phyloP scores from a whole-genome alignment of 805 yeast genomes.

The Diddensiella santjacobensis region DNA sequence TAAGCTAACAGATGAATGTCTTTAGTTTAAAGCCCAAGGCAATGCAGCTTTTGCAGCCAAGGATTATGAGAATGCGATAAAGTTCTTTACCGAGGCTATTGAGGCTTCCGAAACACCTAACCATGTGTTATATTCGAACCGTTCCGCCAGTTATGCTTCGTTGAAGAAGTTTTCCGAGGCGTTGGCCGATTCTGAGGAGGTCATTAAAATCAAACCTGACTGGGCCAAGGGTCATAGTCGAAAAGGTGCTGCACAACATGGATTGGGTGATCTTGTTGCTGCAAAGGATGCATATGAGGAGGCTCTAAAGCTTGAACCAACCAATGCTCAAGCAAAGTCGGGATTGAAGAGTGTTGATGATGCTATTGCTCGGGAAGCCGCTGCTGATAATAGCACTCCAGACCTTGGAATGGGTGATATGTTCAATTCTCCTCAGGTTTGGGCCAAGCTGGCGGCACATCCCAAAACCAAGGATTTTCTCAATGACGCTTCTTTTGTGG shows the following conservation, averaged over 20 bases:
- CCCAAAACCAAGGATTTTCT: constrained; percentile 85
- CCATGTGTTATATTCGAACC: constrained; percentile 88
- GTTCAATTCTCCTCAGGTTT: constrained; percentile 74
- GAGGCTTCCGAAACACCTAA: constrained; percentile 77
- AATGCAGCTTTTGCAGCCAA: constrained; percentile 89
- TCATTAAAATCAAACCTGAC: constrained; percentile 71
- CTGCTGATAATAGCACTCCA: constrained; percentile 44
- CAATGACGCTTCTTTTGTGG: constrained; percentile 82
- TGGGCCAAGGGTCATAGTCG: constrained; percentile 98
- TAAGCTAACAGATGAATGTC: background rate
- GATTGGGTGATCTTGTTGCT: constrained; percentile 74
- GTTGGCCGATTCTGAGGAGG: constrained; percentile 76
- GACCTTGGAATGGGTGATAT: constrained; percentile 74
- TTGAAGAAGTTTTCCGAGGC: constrained; percentile 70
- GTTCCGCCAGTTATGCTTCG: constrained; percentile 89
- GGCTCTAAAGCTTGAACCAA: constrained; percentile 76
- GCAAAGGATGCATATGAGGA: constrained; percentile 69
- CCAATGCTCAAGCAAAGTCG: constrained; percentile 79
- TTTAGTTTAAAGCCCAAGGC: constrained; percentile 74
- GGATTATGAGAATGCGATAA: constrained; percentile 76
- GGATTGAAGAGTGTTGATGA: constrained; percentile 71
- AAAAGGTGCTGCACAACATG: constrained; percentile 88
- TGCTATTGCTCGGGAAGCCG: constrained; percentile 50
- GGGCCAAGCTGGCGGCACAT: constrained; percentile 68
- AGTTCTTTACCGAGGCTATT: constrained; percentile 79